Conservation (phyloP, 2,329 filamentous ascomycete genomes). For the Berkeleyomyces basicola region DNA sequence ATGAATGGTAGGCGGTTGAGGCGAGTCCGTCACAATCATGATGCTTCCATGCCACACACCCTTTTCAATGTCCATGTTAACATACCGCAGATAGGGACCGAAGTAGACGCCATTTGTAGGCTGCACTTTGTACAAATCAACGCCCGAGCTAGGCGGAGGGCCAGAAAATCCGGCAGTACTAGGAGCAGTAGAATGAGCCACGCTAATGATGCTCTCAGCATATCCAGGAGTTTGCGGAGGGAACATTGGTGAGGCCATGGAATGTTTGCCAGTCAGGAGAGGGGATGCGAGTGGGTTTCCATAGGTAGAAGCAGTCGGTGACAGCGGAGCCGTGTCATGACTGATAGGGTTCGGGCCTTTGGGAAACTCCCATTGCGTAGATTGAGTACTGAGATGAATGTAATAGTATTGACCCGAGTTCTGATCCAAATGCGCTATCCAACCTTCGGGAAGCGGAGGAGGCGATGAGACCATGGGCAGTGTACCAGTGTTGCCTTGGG, state of each 20-base stretch:
- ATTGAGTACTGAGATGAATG: conserved; percentile 86
- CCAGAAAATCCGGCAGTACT: conserved; percentile 71
- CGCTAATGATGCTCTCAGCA: conserved; percentile 71
- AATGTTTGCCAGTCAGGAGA: conserved; percentile 35
- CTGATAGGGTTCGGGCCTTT: conserved; percentile 85
- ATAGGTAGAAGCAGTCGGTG: conserved; percentile 62
- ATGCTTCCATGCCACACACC: conserved; percentile 89
- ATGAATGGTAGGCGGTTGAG: conserved; percentile 89
- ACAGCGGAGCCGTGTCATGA: conserved; percentile 66
- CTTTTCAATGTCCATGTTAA: conserved; percentile 90
- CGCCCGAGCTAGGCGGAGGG: conserved; percentile 72
- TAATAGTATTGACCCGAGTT: conserved; percentile 98
- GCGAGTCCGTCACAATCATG: conserved; percentile 75
- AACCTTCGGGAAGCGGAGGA: conserved; percentile 86
- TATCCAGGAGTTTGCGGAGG: conserved; percentile 71
- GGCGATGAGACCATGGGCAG: conserved; percentile 48
- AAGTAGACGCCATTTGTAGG: conserved; percentile 97
- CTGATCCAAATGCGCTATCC: conserved; percentile 92
- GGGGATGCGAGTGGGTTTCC: conserved; percentile 58
- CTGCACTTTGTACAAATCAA: conserved; percentile 84
- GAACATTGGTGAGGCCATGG: conserved; percentile 62
- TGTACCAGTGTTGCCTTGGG: conserved; percentile 6
- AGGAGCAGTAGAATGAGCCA: conserved; percentile 56
- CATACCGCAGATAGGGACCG: conserved; percentile 85
- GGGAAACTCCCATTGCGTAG: conserved; percentile 97